Evolutionary conservation across 2,329 filamentous ascomycete genomes (phyloP).

Genomic region (Alternaria sp.): DNA sequence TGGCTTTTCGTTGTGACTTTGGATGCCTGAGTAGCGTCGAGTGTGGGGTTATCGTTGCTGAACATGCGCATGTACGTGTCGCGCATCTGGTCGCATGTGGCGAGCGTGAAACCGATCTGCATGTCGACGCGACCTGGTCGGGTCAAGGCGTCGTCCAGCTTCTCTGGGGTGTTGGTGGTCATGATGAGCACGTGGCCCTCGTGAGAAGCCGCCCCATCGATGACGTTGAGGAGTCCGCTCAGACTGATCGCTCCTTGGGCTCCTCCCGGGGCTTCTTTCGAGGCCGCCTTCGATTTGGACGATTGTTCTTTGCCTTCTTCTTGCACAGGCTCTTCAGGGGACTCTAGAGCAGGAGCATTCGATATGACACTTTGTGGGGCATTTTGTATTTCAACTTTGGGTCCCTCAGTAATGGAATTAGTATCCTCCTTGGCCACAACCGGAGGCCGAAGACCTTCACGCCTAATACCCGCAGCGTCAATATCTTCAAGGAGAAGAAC

Average conservation of each 20-base stretch:
- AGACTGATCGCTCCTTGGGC: constrained; percentile 65
- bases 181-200: constrained; percentile 82
- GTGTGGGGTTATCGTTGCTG: background rate
- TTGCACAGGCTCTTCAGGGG: background rate
- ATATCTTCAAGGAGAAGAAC: constrained; percentile 58
- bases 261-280: background rate
- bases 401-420: background rate
- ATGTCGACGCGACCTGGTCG: constrained; percentile 75
- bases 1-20: background rate
- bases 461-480: constrained; percentile 52
- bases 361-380: background rate
- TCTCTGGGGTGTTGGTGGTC: constrained; percentile 79
- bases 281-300: background rate
- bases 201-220: constrained; percentile 80
- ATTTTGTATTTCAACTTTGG: background rate
- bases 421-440: background rate
- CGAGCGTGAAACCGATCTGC: constrained; percentile 66
- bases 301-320: background rate
- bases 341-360: background rate
- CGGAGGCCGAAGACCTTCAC: background rate
- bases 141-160: constrained; percentile 75
- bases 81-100: constrained; percentile 49
- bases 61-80: constrained; percentile 55
- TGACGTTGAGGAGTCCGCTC: constrained; percentile 79
- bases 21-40: background rate